Conservation (phyloP, 2,329 filamentous ascomycete species). For the Neopestalotiopsis clavispora region DNA sequence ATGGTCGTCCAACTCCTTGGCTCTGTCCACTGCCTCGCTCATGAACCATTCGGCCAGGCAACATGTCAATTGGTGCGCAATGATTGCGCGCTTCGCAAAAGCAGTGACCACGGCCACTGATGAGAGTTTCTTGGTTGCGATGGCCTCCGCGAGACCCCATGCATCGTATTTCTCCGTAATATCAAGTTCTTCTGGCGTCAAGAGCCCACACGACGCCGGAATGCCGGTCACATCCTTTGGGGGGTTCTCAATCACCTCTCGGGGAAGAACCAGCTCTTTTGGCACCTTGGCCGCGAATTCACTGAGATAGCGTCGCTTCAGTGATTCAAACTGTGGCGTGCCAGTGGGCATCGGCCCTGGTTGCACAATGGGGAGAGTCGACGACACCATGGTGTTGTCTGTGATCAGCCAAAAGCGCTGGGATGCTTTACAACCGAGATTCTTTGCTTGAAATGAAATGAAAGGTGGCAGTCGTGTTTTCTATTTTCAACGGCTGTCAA, state of each 20-base stretch:
- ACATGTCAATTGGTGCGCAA: conserved; percentile 48
- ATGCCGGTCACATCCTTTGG: not conserved
- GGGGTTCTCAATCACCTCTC: not conserved
- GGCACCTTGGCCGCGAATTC: not conserved
- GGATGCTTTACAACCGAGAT: not conserved
- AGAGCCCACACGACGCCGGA: not conserved
- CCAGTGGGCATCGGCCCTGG: not conserved
- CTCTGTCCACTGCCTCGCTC: conserved; percentile 23
- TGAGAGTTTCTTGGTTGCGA: not conserved
- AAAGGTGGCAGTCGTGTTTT: not conserved
- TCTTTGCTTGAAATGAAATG: not conserved
- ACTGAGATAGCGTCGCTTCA: not conserved
- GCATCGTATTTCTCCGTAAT: not conserved
- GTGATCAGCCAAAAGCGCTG: not conserved
- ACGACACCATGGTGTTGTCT: not conserved
- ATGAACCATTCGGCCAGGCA: conserved; percentile 33
- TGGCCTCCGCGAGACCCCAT: not conserved
- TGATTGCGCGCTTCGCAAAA: conserved; percentile 57
- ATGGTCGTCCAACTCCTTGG: conserved; percentile 30
- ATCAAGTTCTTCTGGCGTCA: not conserved
- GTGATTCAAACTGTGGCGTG: not conserved
- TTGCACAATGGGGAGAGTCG: not conserved
- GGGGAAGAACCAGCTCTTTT: not conserved
- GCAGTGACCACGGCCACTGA: conserved; percentile 48
- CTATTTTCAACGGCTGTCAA: not conserved